Evolutionary conservation across 192 early-diverging fungal species (phyloP), one percentile per base, ranked within the genome.

Genomic region (Gryganskiella cystojenkinii): DNA sequence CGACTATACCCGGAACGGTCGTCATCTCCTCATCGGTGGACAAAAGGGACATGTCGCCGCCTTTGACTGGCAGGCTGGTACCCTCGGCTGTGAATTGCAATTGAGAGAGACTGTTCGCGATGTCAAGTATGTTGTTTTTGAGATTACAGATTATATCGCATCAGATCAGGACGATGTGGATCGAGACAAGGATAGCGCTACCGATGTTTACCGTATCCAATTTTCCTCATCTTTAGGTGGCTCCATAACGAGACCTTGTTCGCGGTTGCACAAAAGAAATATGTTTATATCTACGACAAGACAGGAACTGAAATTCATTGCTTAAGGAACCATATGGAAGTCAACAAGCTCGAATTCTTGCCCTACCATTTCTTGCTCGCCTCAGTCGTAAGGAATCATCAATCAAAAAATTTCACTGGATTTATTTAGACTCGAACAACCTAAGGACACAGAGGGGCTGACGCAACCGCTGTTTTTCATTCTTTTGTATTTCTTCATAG

Each of bases 211-310:
- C 25, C 13, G 27, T 56, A 25, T n/a, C 19, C 27, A 14, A 9
- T 25, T 46, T 33, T 66, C 27, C 71, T 52, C 10, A 22, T 56
- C 28, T 33, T 47, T 60, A 90, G 86, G 33, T 99, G 96, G 96
- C 90, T 99, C 46, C 97, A 99, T 68, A 96, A 99, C 82, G 91
- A 97, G 82, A 94, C 86, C 22, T 71, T 97, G 84, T 94, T 96
- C 80, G 97, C 97, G 13, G 95, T 92, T 30, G 97, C 97, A 22
- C 97, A 99, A 87, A 97, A 98, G 76, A 92, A 94, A 81, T 91
- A 95, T 66, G 95, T 91, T 0, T 99, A 94, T 66, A 95, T 99
- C 49, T 99, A 99, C 80, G 96, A 99, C 82, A 84, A 90, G 61
- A 89, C 89, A 8, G 97, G 97, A 19, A 82, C 93, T 24, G 97